Evolutionary conservation across 2,329 filamentous ascomycete species (phyloP).

Genomic region (Ophiocordyceps robertsii): DNA sequence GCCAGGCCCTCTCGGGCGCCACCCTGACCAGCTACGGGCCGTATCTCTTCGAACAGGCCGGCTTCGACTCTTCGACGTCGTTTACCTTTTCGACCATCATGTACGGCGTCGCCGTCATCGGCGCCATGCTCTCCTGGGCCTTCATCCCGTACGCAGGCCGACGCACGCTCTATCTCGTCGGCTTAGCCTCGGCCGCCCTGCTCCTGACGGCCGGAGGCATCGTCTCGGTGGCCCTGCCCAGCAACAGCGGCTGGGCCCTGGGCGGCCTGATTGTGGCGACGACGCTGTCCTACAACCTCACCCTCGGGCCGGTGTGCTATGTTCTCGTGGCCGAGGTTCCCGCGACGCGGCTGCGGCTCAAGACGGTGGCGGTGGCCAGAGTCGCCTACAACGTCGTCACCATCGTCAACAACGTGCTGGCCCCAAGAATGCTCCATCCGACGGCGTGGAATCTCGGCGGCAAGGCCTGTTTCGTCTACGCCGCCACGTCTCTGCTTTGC

Average conservation of each 20-base stretch:
- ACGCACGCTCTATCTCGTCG: constrained; percentile 33
- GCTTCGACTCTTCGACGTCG: constrained; percentile 27
- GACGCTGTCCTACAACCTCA: constrained; percentile 24
- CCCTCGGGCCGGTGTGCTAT: constrained; percentile 23
- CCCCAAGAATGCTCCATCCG: constrained; percentile 15
- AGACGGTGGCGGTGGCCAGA: constrained; percentile 25
- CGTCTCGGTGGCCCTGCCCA: constrained; percentile 17
- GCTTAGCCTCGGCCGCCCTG: constrained; percentile 15
- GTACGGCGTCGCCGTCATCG: constrained; percentile 35
- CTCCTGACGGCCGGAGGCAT: constrained; percentile 26
- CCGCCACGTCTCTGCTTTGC: constrained; percentile 8
- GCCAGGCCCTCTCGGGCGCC: constrained; percentile 33
- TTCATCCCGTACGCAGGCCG: constrained; percentile 35
- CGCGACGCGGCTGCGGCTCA: constrained; percentile 23
- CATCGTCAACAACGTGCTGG: constrained; percentile 14
- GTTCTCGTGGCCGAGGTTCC: constrained; percentile 24
- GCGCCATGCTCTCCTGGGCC: constrained; percentile 36
- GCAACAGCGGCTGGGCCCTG: constrained; percentile 20
- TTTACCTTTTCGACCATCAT: constrained; percentile 33
- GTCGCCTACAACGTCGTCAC: constrained; percentile 10
- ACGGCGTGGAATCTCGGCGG: constrained; percentile 12
- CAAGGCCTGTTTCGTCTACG: constrained; percentile 12
- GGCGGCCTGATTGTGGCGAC: constrained; percentile 24
- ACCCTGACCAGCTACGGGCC: constrained; percentile 35
- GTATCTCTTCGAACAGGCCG: constrained; percentile 32